These are phyloP conservation scores for Xylaria cubensis DNA, from an alignment of 495 filamentous ascomycete genomes.

Conservation along the genomic window DNA sequence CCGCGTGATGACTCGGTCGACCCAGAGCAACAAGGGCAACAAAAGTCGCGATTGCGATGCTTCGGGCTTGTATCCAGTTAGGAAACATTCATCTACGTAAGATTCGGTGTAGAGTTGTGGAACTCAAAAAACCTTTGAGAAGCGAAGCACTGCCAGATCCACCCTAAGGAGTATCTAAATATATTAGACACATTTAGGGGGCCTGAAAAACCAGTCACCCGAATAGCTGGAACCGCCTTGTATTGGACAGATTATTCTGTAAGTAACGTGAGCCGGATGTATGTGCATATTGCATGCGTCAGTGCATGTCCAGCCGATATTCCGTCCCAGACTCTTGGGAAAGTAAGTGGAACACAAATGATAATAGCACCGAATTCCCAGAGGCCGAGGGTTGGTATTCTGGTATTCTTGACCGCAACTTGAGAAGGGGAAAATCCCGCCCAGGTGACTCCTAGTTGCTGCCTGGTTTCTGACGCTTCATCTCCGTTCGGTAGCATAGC, in stretches of 20 bases:
- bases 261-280: neutral
- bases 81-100: neutral
- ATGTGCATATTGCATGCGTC: conserved; percentile 11
- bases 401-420: neutral
- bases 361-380: neutral
- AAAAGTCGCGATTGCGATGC: neutral
- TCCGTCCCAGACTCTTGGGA: neutral
- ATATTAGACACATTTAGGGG: neutral
- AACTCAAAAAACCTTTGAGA: neutral
- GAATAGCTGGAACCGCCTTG: conserved; percentile 2
- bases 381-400: neutral
- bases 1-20: neutral
- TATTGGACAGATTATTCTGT: neutral
- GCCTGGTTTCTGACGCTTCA: conserved; percentile 1
- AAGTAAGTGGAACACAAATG: conserved; percentile 1
- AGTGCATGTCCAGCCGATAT: neutral
- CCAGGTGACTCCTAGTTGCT: conserved; percentile 3
- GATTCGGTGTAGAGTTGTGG: conserved; percentile 20
- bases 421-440: neutral
- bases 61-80: neutral
- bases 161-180: neutral
- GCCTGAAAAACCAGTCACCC: neutral
- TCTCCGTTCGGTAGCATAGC: conserved; percentile 1
- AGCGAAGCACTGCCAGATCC: conserved; percentile 16
- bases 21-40: neutral